phyloP scores from a whole-genome alignment of 805 yeast genomes.

The Isabelozyma rhagii region DNA sequence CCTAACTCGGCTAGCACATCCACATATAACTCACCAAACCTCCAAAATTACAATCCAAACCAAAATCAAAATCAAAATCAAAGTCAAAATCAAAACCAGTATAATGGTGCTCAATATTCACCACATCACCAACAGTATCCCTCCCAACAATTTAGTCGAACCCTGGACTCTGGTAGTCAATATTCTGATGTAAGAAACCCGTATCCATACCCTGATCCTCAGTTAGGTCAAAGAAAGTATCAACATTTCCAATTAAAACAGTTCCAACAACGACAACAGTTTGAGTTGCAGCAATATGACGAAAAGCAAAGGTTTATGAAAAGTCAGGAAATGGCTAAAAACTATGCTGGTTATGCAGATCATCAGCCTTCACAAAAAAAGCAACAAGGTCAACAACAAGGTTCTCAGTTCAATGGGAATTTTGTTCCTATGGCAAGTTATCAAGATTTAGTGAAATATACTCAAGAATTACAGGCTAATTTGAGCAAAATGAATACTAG shows the following conservation, averaged over 20 bases:
- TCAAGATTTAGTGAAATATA: conserved; percentile 32
- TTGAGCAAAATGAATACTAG: conserved; percentile 23
- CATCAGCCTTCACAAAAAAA: too few species aligned
- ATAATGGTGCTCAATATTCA: neutral
- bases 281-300: neutral
- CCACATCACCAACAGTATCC: neutral
- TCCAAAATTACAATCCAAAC: neutral
- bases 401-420: conserved; percentile 3
- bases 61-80: neutral
- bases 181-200: neutral
- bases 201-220: neutral
- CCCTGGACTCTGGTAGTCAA: too few species aligned
- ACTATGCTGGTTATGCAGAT: neutral
- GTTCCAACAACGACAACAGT: neutral
- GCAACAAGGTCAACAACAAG: neutral
- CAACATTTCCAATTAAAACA: neutral
- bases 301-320: neutral
- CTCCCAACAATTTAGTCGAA: neutral
- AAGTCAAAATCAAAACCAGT: neutral
- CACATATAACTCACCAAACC: neutral
- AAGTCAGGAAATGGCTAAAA: neutral
- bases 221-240: neutral
- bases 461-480: conserved; percentile 27
- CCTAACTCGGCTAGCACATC: neutral
- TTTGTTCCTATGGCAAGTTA: conserved; percentile 27